A percentile compares a stretch with the other conserved stretches of the same genome.
Conservation (phyloP, 371 early-diverging fungal species). For the Homolaphlyctis polyrhiza region DNA sequence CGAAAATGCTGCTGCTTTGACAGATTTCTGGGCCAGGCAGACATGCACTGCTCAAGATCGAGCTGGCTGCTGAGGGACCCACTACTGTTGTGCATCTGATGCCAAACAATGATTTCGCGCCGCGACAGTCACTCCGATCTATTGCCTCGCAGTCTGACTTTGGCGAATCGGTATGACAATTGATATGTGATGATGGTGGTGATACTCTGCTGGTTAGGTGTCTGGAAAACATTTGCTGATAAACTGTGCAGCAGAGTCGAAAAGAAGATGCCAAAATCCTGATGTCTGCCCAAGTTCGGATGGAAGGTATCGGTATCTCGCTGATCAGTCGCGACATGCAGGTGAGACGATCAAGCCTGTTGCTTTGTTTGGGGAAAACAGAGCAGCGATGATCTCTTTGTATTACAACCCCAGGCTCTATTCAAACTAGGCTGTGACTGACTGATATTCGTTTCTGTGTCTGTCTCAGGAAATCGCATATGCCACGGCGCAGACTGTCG, state of each 20-base stretch:
- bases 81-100: slow-evolving; percentile 70
- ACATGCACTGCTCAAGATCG: slow-evolving; percentile 64
- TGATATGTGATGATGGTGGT: not conserved
- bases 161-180: not conserved
- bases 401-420: no score
- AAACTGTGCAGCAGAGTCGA: slow-evolving; percentile 11
- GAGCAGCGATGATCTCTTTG: not conserved
- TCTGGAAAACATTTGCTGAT: no score
- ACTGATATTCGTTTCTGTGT: slow-evolving; percentile 1
- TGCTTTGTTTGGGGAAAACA: not conserved
- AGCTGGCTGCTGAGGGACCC: slow-evolving; percentile 80
- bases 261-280: slow-evolving; percentile 51
- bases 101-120: no score
- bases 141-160: not conserved
- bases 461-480: slow-evolving; percentile 74
- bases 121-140: not conserved
- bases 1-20: not conserved
- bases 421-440: not conserved
- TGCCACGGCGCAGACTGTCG: slow-evolving; percentile 67
- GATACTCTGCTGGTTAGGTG: no score
- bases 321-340: slow-evolving; percentile 53
- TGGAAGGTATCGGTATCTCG: slow-evolving; percentile 89
- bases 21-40: slow-evolving; percentile 9
- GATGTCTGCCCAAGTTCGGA: slow-evolving; percentile 59
- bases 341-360: not conserved